Base-by-base conservation (phyloP, 257 asterid genomes). In the Nicotiana attenuata region DNA sequence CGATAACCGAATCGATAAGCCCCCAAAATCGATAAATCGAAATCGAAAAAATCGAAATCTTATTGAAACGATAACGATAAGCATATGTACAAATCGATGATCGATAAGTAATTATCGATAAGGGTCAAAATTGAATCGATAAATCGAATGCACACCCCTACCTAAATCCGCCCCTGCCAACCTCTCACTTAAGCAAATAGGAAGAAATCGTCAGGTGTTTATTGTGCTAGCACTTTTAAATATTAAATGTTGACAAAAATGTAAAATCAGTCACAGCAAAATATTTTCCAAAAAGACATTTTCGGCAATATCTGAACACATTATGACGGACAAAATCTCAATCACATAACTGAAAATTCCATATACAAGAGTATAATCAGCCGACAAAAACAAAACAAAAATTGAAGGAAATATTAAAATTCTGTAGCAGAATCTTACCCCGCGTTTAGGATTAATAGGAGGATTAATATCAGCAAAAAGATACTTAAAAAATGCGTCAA, bases 381-480 rank as follows among this genome's bases (percentile, higher is more conserved):
- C 57, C 2, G 7, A 17, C 10, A 15, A 3, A 69, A 69, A 69
- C 19, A 68, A 38, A 38, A 65, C 14, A 64, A 26, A 28, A 26
- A 6, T 15, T 3, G 17, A 7, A 28, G 7, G 1, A 4, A 5
- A 3, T 3, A 52, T 52, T 4, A 65, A 65, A 65, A 7, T 65
- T 24, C 8, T 22, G 38, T n/a, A 73, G 28, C 31, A 73, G 78
- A 61, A 10, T 71, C 78, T 87, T 87, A 93, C 97, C 94, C 89
- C 86, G 16, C 76, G 85, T 24, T 87, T 85, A 16, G 91, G 84
- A 81, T 90, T 67, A 31, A 87, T 78, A 26, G 97, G 95, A 81
- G 93, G 91, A 85, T 93, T 93, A 35, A 35, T 77, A 81, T 91
- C 92, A 59, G 87, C 91, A 53, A 92, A 82, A 78, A 93, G 86